A percentile compares a stretch with the other conserved stretches of the same genome.
These are phyloP conservation scores for Luffa aegyptiaca DNA, from an alignment of 306 rosid genomes.

Conservation along the genomic window DNA sequence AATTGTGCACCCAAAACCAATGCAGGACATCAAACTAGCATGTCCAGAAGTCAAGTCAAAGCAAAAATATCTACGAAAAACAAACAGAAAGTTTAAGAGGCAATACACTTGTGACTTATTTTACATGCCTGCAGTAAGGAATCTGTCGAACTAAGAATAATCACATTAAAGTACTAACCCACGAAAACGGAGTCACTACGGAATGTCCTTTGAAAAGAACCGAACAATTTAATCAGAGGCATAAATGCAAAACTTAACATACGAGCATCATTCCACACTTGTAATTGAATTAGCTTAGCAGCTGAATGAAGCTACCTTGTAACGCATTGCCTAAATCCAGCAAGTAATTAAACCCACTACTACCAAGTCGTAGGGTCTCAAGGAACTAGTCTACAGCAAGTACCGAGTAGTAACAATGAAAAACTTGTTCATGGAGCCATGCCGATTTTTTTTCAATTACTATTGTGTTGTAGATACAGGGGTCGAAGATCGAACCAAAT, in stretches of 20 bases:
- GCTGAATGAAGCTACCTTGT: not conserved
- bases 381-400: not conserved
- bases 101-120: not conserved
- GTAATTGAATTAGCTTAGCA: not conserved
- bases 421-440: not conserved
- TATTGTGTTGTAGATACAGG: no score
- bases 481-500: not conserved
- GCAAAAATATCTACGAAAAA: not conserved
- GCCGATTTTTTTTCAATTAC: no score
- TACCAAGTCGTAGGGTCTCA: not conserved
- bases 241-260: not conserved
- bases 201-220: not conserved
- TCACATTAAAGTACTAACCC: not conserved
- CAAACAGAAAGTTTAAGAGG: not conserved
- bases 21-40: not conserved
- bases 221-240: not conserved
- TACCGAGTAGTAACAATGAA: not conserved
- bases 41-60: not conserved
- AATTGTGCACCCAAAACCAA: not conserved
- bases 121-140: not conserved
- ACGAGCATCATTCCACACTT: not conserved
- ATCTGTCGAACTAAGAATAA: not conserved
- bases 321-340: not conserved
- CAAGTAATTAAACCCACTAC: not conserved
- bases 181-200: not conserved